A percentile compares a stretch with the other conserved stretches of the same genome.
phyloP scores from a whole-genome alignment of 805 yeast species.

The Saturnispora dispora region DNA sequence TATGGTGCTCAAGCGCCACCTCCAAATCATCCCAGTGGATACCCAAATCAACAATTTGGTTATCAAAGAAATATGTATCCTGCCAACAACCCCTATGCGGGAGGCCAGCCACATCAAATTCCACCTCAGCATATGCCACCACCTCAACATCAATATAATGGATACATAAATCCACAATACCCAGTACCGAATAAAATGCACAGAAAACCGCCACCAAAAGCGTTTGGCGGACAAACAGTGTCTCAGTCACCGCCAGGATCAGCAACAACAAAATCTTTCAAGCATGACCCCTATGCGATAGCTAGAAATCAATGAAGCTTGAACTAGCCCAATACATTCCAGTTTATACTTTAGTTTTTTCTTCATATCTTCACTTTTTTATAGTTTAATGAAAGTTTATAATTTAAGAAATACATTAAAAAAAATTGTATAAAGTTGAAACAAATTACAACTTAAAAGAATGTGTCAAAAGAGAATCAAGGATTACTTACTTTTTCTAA shows the following conservation, averaged over 20 bases:
- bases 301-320: slow-evolving; percentile 7
- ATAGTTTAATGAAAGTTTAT: not conserved
- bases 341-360: not conserved
- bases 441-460: not conserved
- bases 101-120: slow-evolving; percentile 8
- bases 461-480: not conserved
- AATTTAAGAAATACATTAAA: not conserved
- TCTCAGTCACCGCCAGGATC: slow-evolving; percentile 5
- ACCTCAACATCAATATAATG: slow-evolving; percentile 7
- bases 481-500: slow-evolving; percentile 13
- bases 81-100: slow-evolving; percentile 14
- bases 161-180: slow-evolving; percentile 12
- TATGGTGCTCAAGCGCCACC: not conserved
- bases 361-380: not conserved
- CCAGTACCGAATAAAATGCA: slow-evolving; percentile 9
- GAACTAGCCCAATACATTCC: not conserved
- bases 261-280: slow-evolving; percentile 14
- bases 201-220: slow-evolving; percentile 11
- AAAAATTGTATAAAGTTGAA: not conserved
- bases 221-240: slow-evolving; percentile 11
- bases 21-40: not conserved
- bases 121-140: slow-evolving; percentile 8
- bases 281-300: slow-evolving; percentile 22
- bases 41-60: slow-evolving; percentile 13
- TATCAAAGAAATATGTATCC: slow-evolving; percentile 10